Percentiles rank a stretch among this genome's conserved stretches.
phyloP scores from a whole-genome alignment of 495 filamentous ascomycete genomes.

The Parathielavia hyrcaniae region DNA sequence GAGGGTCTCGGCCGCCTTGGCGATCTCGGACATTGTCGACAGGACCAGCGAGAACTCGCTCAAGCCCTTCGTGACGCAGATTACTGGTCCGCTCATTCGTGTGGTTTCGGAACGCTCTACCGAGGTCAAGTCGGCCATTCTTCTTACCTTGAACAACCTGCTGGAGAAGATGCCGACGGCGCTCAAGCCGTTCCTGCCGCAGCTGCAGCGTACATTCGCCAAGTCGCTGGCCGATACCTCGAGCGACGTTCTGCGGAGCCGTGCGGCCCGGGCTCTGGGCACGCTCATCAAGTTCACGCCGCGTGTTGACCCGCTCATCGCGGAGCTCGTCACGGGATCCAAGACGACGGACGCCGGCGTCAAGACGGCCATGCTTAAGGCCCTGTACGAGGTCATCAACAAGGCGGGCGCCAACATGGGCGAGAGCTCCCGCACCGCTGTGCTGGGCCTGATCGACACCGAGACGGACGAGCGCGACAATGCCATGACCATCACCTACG shows the following conservation, averaged over 20 bases:
- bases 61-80: conserved; percentile 91
- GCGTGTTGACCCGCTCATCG: conserved; percentile 78
- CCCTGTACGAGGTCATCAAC: conserved; percentile 89
- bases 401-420: conserved; percentile 94
- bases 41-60: conserved; percentile 75
- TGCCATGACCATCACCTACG: conserved; percentile 78
- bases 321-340: conserved; percentile 85
- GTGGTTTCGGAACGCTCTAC: conserved; percentile 92
- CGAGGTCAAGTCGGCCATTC: conserved; percentile 91
- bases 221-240: conserved; percentile 90
- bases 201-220: conserved; percentile 93
- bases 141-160: conserved; percentile 88
- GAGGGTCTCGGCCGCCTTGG: conserved; percentile 82
- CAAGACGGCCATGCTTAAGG: conserved; percentile 94
- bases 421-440: conserved; percentile 72
- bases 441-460: conserved; percentile 80
- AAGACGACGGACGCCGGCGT: conserved; percentile 86
- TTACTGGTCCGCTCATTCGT: conserved; percentile 93
- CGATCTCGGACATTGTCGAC: conserved; percentile 92
- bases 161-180: conserved; percentile 94
- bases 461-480: conserved; percentile 68
- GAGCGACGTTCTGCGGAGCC: conserved; percentile 76
- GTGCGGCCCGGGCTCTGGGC: conserved; percentile 92
- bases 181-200: conserved; percentile 93
- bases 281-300: conserved; percentile 95